phyloP scores from a whole-genome alignment of 1,139 yeast genomes.

The Diutina catenulata region DNA sequence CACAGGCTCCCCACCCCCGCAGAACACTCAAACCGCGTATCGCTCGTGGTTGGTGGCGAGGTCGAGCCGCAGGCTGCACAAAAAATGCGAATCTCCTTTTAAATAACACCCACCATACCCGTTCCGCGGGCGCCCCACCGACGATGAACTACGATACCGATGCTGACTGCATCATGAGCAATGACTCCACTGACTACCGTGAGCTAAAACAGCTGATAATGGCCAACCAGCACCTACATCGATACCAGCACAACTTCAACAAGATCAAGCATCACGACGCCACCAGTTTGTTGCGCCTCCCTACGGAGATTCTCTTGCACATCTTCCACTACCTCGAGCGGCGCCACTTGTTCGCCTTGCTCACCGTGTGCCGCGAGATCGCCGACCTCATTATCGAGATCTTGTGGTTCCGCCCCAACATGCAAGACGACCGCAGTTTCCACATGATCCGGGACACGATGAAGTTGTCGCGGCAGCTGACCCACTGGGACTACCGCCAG shows the following conservation, averaged over 20 bases:
- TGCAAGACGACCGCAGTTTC: constrained; percentile 42
- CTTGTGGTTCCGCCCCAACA: constrained; percentile 84
- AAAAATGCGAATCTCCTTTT: not conserved
- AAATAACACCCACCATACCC: not conserved
- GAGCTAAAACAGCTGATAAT: constrained; percentile 27
- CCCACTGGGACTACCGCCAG: constrained; percentile 62
- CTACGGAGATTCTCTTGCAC: constrained; percentile 69
- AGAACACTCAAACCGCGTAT: not conserved
- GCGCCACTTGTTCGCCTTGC: constrained; percentile 54
- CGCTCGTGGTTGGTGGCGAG: not conserved
- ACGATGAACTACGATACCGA: constrained; percentile 7
- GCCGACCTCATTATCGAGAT: constrained; percentile 69
- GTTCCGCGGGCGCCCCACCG: not conserved
- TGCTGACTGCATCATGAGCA: constrained; percentile 14
- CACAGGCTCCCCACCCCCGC: too few relatives aligned
- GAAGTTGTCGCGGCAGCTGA: constrained; percentile 30
- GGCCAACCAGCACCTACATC: constrained; percentile 13
- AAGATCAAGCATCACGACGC: constrained; percentile 9
- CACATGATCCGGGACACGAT: constrained; percentile 43
- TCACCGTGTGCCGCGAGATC: constrained; percentile 77
- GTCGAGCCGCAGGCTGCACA: not conserved
- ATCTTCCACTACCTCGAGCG: constrained; percentile 59
- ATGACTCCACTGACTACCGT: constrained; percentile 24
- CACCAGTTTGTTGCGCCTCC: constrained; percentile 49
- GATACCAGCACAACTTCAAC: constrained; percentile 17